Evolutionary conservation across 2,329 filamentous ascomycete species (phyloP), one percentile per base, ranked within the genome.

Genomic region (Cladophialophora psammophila): DNA sequence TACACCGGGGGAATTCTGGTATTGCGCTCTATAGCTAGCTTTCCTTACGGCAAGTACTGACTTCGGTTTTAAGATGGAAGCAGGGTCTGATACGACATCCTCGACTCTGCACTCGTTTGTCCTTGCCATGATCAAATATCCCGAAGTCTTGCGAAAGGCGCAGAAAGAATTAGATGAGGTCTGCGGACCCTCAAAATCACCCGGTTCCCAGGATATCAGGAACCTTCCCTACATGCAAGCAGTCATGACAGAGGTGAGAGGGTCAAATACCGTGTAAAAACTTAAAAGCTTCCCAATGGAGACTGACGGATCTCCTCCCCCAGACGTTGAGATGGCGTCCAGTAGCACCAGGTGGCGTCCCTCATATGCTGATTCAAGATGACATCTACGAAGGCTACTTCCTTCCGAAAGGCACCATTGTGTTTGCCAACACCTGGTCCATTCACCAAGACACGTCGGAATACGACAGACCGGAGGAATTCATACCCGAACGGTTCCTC

Each of bases 51-150:
- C 31, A 53, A 35, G 72, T 67, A 0, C 80, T 79, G 60, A 74
- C 31, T 67, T 65, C 0, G 75, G 75, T 2, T 72, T 69, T 0
- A 7, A 62, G 60, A 38, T 63, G 61, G 83, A 83, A 34, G 83
- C 82, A 12, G 80, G 83, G 31, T 83, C 78, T 3, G 84, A 85
- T 65, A 85, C 84, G 0, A 85, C 83, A 0, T 80, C 82, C 0
- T 80, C 78, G 3, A 82, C 80, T 0, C 74, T 85, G 13, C 81
- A 80, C 66, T 80, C 78, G 8, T 83, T 80, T 75, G 81, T 87
- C 69, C 61, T 85, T 71, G 72, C 86, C 65, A 65, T 87, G 77
- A 62, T 81, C 76, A 67, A 82, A 65, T 81, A 82, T 66, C 83
- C 83, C 0, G 77, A 81, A 6, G 76, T 78, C 0, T 76, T 83